Evolutionary conservation across 768 basidiomycete species (phyloP).

Genomic region (Trichaptum fuscoviolaceum): DNA sequence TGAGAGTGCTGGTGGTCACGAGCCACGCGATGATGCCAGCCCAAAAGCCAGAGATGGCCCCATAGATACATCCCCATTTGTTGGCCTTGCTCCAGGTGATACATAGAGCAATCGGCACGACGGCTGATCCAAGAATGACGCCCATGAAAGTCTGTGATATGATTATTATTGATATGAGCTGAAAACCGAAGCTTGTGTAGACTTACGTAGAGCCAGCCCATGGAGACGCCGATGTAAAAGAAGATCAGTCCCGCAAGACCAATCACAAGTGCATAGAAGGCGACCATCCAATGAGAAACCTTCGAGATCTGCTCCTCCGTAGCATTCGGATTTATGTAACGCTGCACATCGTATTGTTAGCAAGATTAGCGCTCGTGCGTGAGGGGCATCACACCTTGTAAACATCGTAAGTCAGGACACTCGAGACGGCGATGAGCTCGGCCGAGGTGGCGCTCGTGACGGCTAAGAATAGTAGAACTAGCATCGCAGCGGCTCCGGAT

Average conservation of each 20-base stretch:
- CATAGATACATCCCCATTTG: constrained; percentile 77
- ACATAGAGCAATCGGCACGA: constrained; percentile 81
- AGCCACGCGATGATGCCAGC: constrained; percentile 81
- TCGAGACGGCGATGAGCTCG: constrained; percentile 88
- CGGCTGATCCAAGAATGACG: constrained; percentile 77
- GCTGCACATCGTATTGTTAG: constrained; percentile 27
- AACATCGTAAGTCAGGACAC: constrained; percentile 78
- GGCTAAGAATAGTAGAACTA: constrained; percentile 81
- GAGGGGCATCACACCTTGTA: constrained; percentile 51
- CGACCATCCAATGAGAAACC: constrained; percentile 39
- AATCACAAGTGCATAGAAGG: constrained; percentile 68
- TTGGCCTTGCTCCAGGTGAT: constrained; percentile 86
- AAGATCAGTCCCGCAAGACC: constrained; percentile 82
- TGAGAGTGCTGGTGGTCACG: constrained; percentile 67
- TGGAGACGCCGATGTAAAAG: constrained; percentile 84
- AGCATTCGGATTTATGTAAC: constrained; percentile 78
- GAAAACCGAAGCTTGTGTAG: not conserved
- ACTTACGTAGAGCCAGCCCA: constrained; percentile 90
- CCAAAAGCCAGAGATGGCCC: constrained; percentile 62
- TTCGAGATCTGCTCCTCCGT: constrained; percentile 67
- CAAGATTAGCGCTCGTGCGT: not conserved
- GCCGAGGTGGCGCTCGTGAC: constrained; percentile 84
- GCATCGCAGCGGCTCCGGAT: constrained; percentile 70
- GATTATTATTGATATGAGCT: not conserved
- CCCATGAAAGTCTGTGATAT: constrained; percentile 79